phyloP scores from a whole-genome alignment of 306 rosid genomes.

The apple (Malus domestica) region DNA sequence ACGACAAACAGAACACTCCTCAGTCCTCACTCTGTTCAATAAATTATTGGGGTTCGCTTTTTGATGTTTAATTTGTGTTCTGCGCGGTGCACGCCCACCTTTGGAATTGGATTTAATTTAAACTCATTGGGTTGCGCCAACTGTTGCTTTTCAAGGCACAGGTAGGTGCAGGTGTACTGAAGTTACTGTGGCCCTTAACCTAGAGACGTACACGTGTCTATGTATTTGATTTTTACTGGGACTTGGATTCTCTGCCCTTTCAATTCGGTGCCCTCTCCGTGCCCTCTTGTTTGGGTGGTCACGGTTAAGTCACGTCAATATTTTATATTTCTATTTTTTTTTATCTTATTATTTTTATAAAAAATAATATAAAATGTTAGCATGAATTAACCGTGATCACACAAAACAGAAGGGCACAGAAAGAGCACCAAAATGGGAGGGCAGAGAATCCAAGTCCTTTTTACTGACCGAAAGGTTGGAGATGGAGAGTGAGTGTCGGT shows the following conservation, averaged over 20 bases:
- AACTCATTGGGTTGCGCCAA: not conserved
- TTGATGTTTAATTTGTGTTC: not conserved
- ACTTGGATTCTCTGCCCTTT: no score
- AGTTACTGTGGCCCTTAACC: not conserved
- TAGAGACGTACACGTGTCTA: not conserved
- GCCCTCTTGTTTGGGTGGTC: no score
- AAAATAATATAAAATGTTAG: no score
- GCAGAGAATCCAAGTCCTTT: no score
- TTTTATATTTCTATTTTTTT: no score
- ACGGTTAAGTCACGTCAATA: no score
- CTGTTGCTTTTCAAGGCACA: slow-evolving; percentile 18
- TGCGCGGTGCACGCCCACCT: slow-evolving; percentile 34
- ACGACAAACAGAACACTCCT: not conserved
- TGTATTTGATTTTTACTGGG: not conserved
- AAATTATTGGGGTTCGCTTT: not conserved
- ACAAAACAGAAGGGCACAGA: no score
- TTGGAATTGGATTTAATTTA: slow-evolving; percentile 15
- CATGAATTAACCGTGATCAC: no score
- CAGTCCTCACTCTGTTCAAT: not conserved
- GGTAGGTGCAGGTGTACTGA: slow-evolving; percentile 4
- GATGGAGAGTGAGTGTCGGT: not conserved
- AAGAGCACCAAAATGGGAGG: no score
- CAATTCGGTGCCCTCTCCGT: no score
- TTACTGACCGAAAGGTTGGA: not conserved
- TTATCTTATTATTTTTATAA: no score